Evolutionary conservation across 2,329 filamentous ascomycete species (phyloP), one percentile per base, ranked within the genome.

Genomic region (Cladorrhinum sp.): DNA sequence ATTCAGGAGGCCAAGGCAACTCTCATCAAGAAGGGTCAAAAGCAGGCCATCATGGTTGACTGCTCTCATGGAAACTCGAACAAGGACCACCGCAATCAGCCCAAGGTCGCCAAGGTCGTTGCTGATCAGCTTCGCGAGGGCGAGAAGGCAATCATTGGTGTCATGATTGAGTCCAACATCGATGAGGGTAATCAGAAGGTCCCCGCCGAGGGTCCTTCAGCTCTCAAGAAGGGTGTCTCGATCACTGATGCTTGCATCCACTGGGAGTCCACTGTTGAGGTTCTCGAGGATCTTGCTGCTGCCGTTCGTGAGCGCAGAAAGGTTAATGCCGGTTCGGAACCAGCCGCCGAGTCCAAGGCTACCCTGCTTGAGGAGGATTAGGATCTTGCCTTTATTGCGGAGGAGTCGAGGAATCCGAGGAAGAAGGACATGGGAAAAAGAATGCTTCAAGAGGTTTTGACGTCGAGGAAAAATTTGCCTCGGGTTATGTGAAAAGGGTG

Each of bases 161-260:
- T 98, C 72, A 99, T 99, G 93, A 96, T 99, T 69, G 93, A 99
- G 81, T 96, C 92, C 72, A 93, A 98, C 78, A 93, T 98, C 81
- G 87, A 93, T 76, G 95, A 96, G 78, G 84, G 86, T 66, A 91
- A 88, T 81, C 89, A 92, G 73, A 96, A 96, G 80, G 91, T 96
- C 1, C 92, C 92, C 0, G 75, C 87, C 1, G 91, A 96, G 76
- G 93, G 93, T 8, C 89, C 90, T 7, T 75, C 85, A 1, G 90
- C 77, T 7, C 82, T 97, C 55, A 91, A 92, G 81, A 92, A 91
- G 78, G 93, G 93, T 67, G 90, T 97, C 71, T 93, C 89, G 76
- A 97, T 97, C 77, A 97, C 93, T 1, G 93, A 97, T 75, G 93
- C 93, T 59, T 99, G 93, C 79, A 96, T 99, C 73, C 81, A 90